These are phyloP conservation scores for Lippia alba DNA, from an alignment of 305 asterid genomes.

Conservation along the genomic window DNA sequence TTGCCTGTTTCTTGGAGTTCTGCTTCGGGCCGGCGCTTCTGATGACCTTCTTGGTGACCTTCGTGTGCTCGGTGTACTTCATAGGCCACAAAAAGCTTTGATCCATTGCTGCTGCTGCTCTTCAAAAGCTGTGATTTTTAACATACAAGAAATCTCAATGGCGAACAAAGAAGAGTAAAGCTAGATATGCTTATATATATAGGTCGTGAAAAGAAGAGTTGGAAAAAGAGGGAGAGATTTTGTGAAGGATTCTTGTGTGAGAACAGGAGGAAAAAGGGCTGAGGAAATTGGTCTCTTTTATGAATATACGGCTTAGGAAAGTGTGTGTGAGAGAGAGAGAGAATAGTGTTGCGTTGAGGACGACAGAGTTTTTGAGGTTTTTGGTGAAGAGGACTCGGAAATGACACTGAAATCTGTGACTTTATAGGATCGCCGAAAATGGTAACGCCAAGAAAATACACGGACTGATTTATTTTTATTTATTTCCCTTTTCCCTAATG, in stretches of 20 bases:
- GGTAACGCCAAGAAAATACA: slow-evolving; percentile 33
- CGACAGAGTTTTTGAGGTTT: slow-evolving; percentile 17
- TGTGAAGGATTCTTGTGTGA: background rate
- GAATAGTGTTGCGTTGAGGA: background rate
- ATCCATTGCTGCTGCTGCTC: slow-evolving; percentile 40
- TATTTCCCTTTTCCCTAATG: no score
- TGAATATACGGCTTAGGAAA: background rate
- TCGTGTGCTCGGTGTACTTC: slow-evolving; percentile 63
- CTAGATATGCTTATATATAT: no score
- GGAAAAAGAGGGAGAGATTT: background rate
- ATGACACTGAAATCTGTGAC: slow-evolving; percentile 53
- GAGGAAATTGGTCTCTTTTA: background rate
- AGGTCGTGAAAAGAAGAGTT: no score
- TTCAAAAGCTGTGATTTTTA: slow-evolving; percentile 17
- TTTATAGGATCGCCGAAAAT: slow-evolving; percentile 62
- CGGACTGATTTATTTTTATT: slow-evolving; percentile 20
- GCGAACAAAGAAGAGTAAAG: no score
- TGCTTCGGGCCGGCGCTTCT: slow-evolving; percentile 34
- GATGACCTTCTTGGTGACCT: slow-evolving; percentile 42
- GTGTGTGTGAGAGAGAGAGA: background rate
- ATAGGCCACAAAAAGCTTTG: slow-evolving; percentile 48
- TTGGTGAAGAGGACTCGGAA: slow-evolving; percentile 11
- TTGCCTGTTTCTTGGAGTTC: slow-evolving; percentile 24
- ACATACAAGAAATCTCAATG: slow-evolving; percentile 31
- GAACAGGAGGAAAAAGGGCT: background rate